phyloP scores from a whole-genome alignment of 2,329 filamentous ascomycete species.

The Diaporthe nobilis region DNA sequence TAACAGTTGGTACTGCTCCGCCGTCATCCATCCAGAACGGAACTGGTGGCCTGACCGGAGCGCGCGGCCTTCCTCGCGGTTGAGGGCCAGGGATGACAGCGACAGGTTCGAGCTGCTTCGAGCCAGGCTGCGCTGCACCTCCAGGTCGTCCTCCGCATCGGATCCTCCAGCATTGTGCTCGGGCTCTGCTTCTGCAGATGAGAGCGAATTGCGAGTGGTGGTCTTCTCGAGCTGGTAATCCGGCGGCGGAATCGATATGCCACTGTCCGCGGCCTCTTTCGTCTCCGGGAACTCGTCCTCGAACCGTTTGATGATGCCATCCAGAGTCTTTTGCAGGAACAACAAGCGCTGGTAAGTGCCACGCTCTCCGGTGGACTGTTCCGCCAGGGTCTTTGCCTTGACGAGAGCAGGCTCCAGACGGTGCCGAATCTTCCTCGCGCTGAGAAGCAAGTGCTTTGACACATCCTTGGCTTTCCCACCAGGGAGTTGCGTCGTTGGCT shows the following conservation, averaged over 20 bases:
- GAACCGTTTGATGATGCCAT: constrained; percentile 94
- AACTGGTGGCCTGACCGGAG: constrained; percentile 71
- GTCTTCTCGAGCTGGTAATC: constrained; percentile 47
- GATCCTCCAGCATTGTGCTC: constrained; percentile 57
- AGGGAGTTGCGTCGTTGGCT: constrained; percentile 57
- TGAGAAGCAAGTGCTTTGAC: constrained; percentile 89
- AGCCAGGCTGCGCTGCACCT: constrained; percentile 51
- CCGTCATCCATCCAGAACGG: constrained; percentile 63
- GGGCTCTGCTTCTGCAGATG: constrained; percentile 52
- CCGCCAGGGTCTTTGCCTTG: constrained; percentile 77
- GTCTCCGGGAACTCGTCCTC: constrained; percentile 97
- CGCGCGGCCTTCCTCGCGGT: constrained; percentile 70
- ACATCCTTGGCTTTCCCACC: constrained; percentile 86
- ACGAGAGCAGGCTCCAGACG: constrained; percentile 87
- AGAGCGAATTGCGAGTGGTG: constrained; percentile 47
- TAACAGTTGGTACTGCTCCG: constrained; percentile 66
- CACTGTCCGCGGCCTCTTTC: constrained; percentile 60
- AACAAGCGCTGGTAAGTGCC: constrained; percentile 81
- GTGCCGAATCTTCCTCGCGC: constrained; percentile 88
- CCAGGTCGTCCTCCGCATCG: constrained; percentile 65
- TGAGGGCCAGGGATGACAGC: constrained; percentile 64
- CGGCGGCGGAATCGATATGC: constrained; percentile 47
- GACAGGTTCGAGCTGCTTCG: constrained; percentile 68
- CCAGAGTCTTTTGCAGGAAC: constrained; percentile 90
- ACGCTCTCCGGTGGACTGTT: constrained; percentile 70